Base-by-base conservation (phyloP, 2,329 filamentous ascomycete species). In the Leptographium procerum region DNA sequence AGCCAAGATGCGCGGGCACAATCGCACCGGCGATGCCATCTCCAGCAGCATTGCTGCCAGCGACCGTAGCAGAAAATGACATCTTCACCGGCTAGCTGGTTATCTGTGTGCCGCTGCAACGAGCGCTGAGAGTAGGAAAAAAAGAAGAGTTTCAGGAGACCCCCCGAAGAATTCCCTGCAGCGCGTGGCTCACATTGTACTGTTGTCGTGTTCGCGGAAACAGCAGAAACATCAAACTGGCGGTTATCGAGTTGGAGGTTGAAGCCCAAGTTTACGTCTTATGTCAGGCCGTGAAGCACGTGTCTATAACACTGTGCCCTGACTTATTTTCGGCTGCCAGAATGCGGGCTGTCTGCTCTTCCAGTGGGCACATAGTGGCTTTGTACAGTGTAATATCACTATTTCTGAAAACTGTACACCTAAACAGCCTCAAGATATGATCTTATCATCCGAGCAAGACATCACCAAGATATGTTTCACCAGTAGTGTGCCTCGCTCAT, bases 1-100 rank as follows among this genome's bases (percentile, higher is more conserved):
- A 97, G 66, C 89, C 88, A 33, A 97, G 82, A 68, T 89, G 89
- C 40, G 92, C 92, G 50, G 94, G 91, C 36, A 85, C 75, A 5
- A 56, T 57, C 3, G 26, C 55, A 2, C 26, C 47, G 3, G 31
- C 54, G 5, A 28, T 4, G 3, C 45, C 55, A 5, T 13, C 29
- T 6, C 43, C 56, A 13, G 50, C 31, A 19, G 51, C 59, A 33
- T 45, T 43, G 40, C 43, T 26, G 45, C 47, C 29, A n/a, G 26
- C 28, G 43, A n/a, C 56, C 24, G 50, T 33, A 16, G 52, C 33
- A 33, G 24, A 9, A 22, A 36, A 48, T 24, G 51, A 29, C 51
- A 54, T 58, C 1, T 9, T 48, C 45, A n/a, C n/a, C n/a, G n/a
- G n/a, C n/a, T n/a, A 10, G 8, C 45, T 40, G 36, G 36, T 19